Conservation (phyloP, 306 rosid genomes). For the Vigna mungo region DNA sequence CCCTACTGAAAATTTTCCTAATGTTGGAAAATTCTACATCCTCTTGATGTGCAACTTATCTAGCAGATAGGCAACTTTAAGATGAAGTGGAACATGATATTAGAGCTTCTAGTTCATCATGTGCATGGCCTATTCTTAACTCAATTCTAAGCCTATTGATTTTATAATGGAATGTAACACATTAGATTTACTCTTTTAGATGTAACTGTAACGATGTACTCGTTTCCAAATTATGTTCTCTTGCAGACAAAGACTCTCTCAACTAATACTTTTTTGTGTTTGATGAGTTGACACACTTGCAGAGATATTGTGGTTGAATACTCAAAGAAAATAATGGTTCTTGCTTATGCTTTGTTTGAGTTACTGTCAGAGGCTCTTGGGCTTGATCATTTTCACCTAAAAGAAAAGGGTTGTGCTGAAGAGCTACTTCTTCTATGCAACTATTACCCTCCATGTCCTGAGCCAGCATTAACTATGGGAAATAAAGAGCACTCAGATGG, state of each 20-base stretch:
- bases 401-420: conserved; percentile 16
- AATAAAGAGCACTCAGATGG: conserved; percentile 13
- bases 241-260: background rate
- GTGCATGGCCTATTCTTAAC: background rate
- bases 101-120: background rate
- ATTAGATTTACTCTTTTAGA: background rate
- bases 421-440: background rate
- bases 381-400: conserved; percentile 5
- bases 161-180: background rate
- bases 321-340: conserved; percentile 39
- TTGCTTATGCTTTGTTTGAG: conserved; percentile 48
- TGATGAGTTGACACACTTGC: conserved; percentile 21
- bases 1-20: background rate
- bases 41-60: background rate
- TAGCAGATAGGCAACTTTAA: background rate
- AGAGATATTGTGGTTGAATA: conserved; percentile 50
- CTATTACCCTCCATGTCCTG: conserved; percentile 27
- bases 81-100: background rate
- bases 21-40: background rate
- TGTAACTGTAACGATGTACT: background rate
- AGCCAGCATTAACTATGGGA: conserved; percentile 9
- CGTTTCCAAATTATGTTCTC: too few species aligned
- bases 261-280: background rate
- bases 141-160: background rate
- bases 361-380: conserved; percentile 33